Evolutionary conservation across 176 grass and related monocot genomes (phyloP).

Genomic region (Saccharum spontaneum): DNA sequence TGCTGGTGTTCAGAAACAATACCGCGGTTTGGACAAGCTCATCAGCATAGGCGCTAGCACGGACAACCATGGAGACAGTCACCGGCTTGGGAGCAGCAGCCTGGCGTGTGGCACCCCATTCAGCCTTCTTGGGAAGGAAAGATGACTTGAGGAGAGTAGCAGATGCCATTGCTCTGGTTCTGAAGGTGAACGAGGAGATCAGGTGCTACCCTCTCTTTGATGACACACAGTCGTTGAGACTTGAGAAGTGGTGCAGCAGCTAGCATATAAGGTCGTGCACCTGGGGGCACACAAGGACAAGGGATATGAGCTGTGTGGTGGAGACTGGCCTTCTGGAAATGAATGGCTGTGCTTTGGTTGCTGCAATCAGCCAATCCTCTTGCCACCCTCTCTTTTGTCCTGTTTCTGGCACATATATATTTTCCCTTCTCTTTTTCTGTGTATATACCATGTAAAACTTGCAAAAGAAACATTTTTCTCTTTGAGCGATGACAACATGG

Average conservation of each 20-base stretch:
- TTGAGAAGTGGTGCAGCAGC: conserved; percentile 50
- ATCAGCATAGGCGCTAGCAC: conserved; percentile 73
- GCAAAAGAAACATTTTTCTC: neutral
- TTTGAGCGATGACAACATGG: neutral
- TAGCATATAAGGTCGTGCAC: conserved; percentile 59
- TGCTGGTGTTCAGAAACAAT: conserved; percentile 24
- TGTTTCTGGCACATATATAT: conserved; percentile 38
- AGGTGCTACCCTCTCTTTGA: conserved; percentile 27
- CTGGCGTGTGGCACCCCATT: conserved; percentile 59
- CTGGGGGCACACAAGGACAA: conserved; percentile 24
- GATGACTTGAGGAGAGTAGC: conserved; percentile 96
- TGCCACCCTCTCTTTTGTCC: conserved; percentile 60
- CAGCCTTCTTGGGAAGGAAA: conserved; percentile 92
- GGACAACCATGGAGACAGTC: conserved; percentile 68
- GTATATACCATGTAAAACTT: conserved; percentile 38
- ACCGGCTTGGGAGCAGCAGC: conserved; percentile 41
- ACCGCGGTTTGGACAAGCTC: conserved; percentile 95
- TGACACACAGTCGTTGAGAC: conserved; percentile 45
- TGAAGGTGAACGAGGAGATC: conserved; percentile 10
- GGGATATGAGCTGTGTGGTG: conserved; percentile 93
- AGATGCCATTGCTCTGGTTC: conserved; percentile 66
- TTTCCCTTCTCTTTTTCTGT: conserved; percentile 29
- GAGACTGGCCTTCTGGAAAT: conserved; percentile 54
- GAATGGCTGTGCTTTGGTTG: conserved; percentile 68
- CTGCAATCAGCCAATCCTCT: conserved; percentile 68